phyloP scores from a whole-genome alignment of 2,329 filamentous ascomycete genomes.

The Chaetomium globosum region DNA sequence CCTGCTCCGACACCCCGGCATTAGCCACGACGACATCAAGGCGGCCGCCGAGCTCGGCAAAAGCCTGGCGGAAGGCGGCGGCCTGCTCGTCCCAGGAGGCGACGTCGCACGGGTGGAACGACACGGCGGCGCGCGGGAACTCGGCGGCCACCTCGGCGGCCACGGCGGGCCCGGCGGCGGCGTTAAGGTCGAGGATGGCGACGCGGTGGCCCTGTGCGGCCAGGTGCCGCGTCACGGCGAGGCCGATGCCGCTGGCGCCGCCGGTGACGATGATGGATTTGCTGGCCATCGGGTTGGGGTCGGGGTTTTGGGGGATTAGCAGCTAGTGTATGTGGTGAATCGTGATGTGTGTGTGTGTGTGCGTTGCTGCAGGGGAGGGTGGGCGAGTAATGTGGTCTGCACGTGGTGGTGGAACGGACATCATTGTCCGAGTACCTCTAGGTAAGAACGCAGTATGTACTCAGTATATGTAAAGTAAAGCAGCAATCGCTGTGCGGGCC shows the following conservation, averaged over 20 bases:
- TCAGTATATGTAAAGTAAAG: no score
- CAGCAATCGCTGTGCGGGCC: no score
- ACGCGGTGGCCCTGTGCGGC: constrained; percentile 29
- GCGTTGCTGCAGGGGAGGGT: no score
- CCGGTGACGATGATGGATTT: constrained; percentile 36
- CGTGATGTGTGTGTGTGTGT: no score
- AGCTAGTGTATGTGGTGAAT: no score
- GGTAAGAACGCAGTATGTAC: no score
- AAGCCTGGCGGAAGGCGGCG: constrained; percentile 38
- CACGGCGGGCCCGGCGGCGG: constrained; percentile 24
- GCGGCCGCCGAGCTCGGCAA: constrained; percentile 31
- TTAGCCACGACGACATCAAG: constrained; percentile 55
- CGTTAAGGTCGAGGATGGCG: constrained; percentile 34
- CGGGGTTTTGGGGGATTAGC: neutral
- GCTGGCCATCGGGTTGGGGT: neutral
- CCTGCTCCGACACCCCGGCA: constrained; percentile 52
- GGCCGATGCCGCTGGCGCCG: constrained; percentile 35
- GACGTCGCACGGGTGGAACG: constrained; percentile 45
- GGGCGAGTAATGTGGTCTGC: no score
- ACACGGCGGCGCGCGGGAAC: constrained; percentile 35
- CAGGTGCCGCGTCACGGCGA: constrained; percentile 33
- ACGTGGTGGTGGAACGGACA: no score
- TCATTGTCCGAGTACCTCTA: no score
- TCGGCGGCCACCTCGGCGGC: constrained; percentile 37
- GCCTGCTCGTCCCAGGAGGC: constrained; percentile 44